Base-by-base conservation (phyloP, 2,329 filamentous ascomycete species). In the Fusarium circinatum region DNA sequence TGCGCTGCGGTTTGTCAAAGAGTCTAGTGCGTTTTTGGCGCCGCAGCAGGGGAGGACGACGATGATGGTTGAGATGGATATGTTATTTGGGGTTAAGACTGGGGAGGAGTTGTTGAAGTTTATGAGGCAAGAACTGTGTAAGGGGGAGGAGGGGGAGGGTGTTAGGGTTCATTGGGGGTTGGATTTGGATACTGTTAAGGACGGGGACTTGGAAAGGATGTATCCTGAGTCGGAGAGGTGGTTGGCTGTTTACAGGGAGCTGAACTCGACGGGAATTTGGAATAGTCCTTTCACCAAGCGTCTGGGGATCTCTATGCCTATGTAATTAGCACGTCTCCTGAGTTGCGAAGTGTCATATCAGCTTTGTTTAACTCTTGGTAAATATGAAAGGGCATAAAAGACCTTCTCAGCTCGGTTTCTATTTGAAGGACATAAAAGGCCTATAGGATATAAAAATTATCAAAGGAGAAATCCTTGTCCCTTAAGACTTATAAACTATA, bases 61-160 rank as follows among this genome's bases (percentile, higher is more conserved):
- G 12, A 61, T 61, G 58, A 61, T 61, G 58, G 58, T 61, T 1
- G 58, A 61, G 38, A 61, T 61, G 58, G 58, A 61, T 41, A 61
- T 61, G 58, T 30, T 61, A 13, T 55, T 62, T 26, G 59, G 59
- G 10, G 22, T 56, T 4, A 62, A 30, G 30, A 56, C 59, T 0
- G 58, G 47, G 28, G 47, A 61, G 8, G 38, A 55, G 8, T 3
- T 61, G 28, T 14, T 62, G 12, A 59, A 59, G 15, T 59, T 39
- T 20, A 59, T 59, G 56, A 51, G 56, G 1, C 1, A 5, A 15
- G 45, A 52, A 1, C 1, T 60, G 14, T 52, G 45, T 28, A 1
- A n/a, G 10, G 56, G 56, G 0, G 32, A 28, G 2, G 56, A 51
- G 0, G 56, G 56, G 0, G 0, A 9, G 12, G 34, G 5, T 13